Evolutionary conservation across 192 early-diverging fungal species (phyloP), one percentile per base, ranked within the genome.

Genomic region (Rhizophagus clarus): DNA sequence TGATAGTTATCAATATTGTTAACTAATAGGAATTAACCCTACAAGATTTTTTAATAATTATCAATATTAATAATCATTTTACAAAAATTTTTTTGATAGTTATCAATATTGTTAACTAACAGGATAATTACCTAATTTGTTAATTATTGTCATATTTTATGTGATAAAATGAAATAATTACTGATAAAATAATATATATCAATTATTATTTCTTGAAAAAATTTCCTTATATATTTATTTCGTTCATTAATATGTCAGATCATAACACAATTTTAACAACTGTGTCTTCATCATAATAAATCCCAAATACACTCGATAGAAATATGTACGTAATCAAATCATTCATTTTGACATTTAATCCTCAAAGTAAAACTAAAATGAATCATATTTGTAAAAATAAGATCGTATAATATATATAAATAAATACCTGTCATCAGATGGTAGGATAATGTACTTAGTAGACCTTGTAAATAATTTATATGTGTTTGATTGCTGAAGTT

Each of bases 351-450:
- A 66, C 63, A 29, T 9, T 66, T 32, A 66, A n/a, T 10, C 63
- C 63, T 66, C 11, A 66, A 66, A 66, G n/a, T 32, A 66, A 26
- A 66, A 66, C 24, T 66, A 29, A 66, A 66, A 32, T 29, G 31
- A 29, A 14, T 66, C 24, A 32, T 66, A 66, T 66, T 29, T 66
- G 31, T 66, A 49, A 12, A 49, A 49, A 49, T 12, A 49, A 49
- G 47, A 49, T 49, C 47, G 11, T 49, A 49, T 49, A 49, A 49
- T 49, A 49, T 49, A 49, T 49, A 12, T 49, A 49, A 49, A 26
- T 29, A 66, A 66, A 66, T 66, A 66, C 63, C 63, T 64, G 63
- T 64, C 63, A 64, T 64, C 29, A 22, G 63, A 22, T 64, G 63
- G 63, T 28, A 64, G n/a, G n/a, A 31, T 6, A 64, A 28, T 64